phyloP scores from a whole-genome alignment of 345 rosid species.

The Lenwebbia sp. region DNA sequence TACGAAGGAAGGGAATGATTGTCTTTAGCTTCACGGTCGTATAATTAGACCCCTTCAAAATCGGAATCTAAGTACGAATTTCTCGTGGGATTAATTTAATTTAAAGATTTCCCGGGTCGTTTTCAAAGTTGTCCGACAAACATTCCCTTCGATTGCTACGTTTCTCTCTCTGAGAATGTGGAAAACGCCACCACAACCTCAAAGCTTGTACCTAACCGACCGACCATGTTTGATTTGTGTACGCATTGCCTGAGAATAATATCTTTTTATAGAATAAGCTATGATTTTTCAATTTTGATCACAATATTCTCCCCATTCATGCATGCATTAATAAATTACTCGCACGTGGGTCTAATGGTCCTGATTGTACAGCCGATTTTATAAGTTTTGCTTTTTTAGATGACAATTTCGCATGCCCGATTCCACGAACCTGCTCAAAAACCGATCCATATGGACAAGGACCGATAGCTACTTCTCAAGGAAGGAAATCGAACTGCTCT shows the following conservation, averaged over 20 bases:
- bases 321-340: background rate
- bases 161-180: slow-evolving; percentile 1
- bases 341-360: slow-evolving; percentile 14
- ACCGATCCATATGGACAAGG: background rate
- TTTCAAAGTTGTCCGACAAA: background rate
- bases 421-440: background rate
- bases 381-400: background rate
- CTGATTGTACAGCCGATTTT: slow-evolving; percentile 1
- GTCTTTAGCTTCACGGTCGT: background rate
- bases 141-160: background rate
- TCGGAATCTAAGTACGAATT: background rate
- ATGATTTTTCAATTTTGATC: background rate
- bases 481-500: background rate
- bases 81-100: background rate
- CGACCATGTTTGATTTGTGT: slow-evolving; percentile 9
- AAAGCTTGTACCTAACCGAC: slow-evolving; percentile 21
- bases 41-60: slow-evolving; percentile 1
- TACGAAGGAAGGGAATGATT: background rate
- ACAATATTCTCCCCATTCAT: background rate
- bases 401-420: background rate
- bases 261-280: background rate
- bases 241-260: slow-evolving; percentile 2
- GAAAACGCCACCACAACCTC: background rate
- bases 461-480: background rate
- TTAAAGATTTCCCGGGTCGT: background rate